Evolutionary conservation across 768 basidiomycete species (phyloP).

Genomic region (Mycena rosella): DNA sequence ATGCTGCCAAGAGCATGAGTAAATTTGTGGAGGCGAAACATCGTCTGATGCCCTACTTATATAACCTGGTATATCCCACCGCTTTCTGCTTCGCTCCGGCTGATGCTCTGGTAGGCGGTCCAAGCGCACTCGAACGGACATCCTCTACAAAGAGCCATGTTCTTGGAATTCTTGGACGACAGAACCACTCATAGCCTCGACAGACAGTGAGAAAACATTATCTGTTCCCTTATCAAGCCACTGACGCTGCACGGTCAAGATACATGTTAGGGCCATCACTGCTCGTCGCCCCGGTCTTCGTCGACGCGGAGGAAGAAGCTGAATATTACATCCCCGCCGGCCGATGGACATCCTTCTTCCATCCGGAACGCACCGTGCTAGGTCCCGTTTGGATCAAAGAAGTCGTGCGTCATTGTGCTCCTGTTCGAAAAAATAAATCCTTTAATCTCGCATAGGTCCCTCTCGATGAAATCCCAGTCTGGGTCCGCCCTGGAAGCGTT

Average conservation of each 20-base stretch:
- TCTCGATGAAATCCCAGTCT: constrained; percentile 74
- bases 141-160: constrained; percentile 75
- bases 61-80: constrained; percentile 58
- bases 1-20: constrained; percentile 73
- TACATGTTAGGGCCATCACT: constrained; percentile 62
- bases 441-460: constrained; percentile 56
- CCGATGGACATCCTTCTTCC: constrained; percentile 71
- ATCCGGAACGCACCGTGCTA: constrained; percentile 62
- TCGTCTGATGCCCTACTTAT: constrained; percentile 81
- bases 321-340: constrained; percentile 75
- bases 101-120: constrained; percentile 56
- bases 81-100: not conserved
- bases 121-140: constrained; percentile 64
- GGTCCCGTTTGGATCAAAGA: constrained; percentile 77
- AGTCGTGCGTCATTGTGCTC: constrained; percentile 18
- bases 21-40: constrained; percentile 74
- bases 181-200: constrained; percentile 72
- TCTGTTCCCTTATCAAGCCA: constrained; percentile 42
- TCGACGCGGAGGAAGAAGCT: constrained; percentile 63
- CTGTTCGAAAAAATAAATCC: not conserved
- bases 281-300: constrained; percentile 74
- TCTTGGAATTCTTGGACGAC: constrained; percentile 72
- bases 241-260: constrained; percentile 20
- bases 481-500: constrained; percentile 70
- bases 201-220: constrained; percentile 68